Base-by-base conservation (phyloP, 768 basidiomycete genomes). In the Crassisporium funariophilum region DNA sequence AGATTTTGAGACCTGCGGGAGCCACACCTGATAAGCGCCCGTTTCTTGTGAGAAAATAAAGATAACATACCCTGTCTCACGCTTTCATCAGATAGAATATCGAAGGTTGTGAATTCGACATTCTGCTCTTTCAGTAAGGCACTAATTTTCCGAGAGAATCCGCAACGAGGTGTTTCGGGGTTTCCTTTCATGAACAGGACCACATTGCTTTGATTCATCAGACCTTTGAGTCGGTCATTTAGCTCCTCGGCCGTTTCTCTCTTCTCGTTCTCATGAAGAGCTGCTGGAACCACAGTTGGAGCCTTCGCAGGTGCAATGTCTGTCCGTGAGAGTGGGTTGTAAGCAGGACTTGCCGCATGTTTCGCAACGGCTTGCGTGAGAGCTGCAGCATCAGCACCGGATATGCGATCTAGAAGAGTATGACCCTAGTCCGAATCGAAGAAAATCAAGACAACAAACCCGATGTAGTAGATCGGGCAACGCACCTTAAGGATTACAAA, bases 161-260 rank as follows among this genome's bases (percentile, higher is more conserved):
- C 91, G 55, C 92, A 95, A 46, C 85, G 81, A 5, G 92, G 92
- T 2, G 69, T 72, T 23, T 84, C 77, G 0, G 91, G 91, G 41
- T 69, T 76, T 15, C 92, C 92, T 65, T 95, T 95, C 91, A 95
- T 95, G 76, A 95, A 93, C 47, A 95, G 59, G 20, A 95, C 85
- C 9, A 94, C 83, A 16, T 76, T 74, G 66, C 77, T 79, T 67
- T 90, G 81, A 50, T 76, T 78, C 93, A 98, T 95, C 47, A 99
- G 68, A 35, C 50, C 53, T 12, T 66, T 72, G 60, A 95, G 79
- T 40, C 93, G 78, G 34, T 67, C 62, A 12, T 78, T 73, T 16
- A 95, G 77, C 56, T 88, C 76, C 55, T 88, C 89, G 13, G 74
- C 67, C 0, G 82, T 78, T 64, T 91, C 84, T 27, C 61, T 55